Evolutionary conservation across 1,284 basidiomycete species (phyloP).

Genomic region (Apiotrichum mycotoxinovorans): DNA sequence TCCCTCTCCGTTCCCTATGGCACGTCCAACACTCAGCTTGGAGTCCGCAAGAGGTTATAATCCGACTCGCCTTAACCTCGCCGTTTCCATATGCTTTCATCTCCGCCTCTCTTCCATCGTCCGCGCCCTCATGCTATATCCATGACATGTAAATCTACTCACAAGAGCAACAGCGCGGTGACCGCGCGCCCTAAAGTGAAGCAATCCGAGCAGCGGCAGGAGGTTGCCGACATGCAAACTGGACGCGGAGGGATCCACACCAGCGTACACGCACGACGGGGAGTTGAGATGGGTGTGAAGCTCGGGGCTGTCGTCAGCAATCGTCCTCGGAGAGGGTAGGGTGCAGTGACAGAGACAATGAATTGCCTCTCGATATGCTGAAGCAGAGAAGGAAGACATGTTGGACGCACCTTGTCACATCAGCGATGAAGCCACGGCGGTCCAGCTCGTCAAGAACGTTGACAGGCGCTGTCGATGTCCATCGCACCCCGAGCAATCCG

Average conservation of each 20-base stretch:
- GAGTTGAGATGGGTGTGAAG: conserved; percentile 35
- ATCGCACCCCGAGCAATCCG: too few relatives aligned
- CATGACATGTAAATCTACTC: conserved; percentile 33
- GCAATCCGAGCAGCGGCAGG: conserved; percentile 75
- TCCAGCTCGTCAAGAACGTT: conserved; percentile 50
- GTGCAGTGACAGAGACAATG: not conserved
- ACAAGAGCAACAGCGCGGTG: conserved; percentile 80
- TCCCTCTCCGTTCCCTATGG: too few relatives aligned
- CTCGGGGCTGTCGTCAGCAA: conserved; percentile 27
- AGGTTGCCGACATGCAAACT: conserved; percentile 93
- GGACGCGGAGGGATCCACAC: conserved; percentile 86
- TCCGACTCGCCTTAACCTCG: too few relatives aligned
- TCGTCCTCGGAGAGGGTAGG: not conserved
- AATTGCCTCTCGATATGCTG: not conserved
- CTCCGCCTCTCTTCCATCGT: not conserved
- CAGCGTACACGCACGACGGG: conserved; percentile 68
- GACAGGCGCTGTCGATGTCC: not conserved
- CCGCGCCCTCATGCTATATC: not conserved
- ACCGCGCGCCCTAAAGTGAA: conserved; percentile 81
- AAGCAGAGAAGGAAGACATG: not conserved
- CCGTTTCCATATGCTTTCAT: too few relatives aligned
- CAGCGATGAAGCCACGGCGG: conserved; percentile 50
- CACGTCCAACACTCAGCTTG: too few relatives aligned
- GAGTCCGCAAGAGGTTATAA: too few relatives aligned
- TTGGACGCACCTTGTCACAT: conserved; percentile 48